Evolutionary conservation across 805 yeast genomes (phyloP).

Genomic region (Yamadazyma ubonensis): DNA sequence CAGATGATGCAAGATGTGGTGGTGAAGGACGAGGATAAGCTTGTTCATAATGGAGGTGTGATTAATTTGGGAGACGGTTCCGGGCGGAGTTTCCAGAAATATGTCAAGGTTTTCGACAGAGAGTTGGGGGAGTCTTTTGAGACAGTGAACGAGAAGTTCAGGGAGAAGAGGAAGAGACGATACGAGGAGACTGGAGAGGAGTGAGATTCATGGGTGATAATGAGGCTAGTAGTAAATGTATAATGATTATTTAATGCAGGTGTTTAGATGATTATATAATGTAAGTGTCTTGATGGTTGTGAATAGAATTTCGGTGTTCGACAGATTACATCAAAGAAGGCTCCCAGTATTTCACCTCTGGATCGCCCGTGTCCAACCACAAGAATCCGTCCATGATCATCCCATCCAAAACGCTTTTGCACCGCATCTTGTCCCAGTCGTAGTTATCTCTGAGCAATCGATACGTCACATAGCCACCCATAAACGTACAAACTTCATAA

Average conservation of each 20-base stretch:
- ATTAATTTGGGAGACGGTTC: conserved; percentile 77
- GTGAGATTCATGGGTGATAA: too few relatives aligned
- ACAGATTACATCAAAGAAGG: conserved; percentile 71
- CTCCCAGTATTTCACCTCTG: conserved; percentile 31
- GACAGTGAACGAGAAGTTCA: conserved; percentile 63
- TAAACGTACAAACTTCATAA: conserved; percentile 69
- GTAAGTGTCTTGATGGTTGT: too few relatives aligned
- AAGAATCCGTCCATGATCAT: conserved; percentile 80
- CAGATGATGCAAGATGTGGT: conserved; percentile 45
- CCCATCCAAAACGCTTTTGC: conserved; percentile 64
- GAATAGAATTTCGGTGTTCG: too few relatives aligned
- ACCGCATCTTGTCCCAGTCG: conserved; percentile 66
- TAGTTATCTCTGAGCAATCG: conserved; percentile 69
- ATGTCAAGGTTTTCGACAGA: conserved; percentile 58
- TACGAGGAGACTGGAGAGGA: too few relatives aligned
- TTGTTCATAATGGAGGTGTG: conserved; percentile 20
- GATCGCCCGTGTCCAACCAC: conserved; percentile 71
- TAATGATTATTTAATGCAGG: too few relatives aligned
- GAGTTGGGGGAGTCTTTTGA: conserved; percentile 64
- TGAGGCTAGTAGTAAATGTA: too few relatives aligned
- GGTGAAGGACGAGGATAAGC: conserved; percentile 19
- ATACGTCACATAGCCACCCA: conserved; percentile 70
- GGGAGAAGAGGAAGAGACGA: conserved; percentile 33
- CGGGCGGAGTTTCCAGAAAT: conserved; percentile 57
- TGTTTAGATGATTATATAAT: conserved; percentile 1